Conservation (phyloP, 208 protist species). For the Entamoeba nuttalli region DNA sequence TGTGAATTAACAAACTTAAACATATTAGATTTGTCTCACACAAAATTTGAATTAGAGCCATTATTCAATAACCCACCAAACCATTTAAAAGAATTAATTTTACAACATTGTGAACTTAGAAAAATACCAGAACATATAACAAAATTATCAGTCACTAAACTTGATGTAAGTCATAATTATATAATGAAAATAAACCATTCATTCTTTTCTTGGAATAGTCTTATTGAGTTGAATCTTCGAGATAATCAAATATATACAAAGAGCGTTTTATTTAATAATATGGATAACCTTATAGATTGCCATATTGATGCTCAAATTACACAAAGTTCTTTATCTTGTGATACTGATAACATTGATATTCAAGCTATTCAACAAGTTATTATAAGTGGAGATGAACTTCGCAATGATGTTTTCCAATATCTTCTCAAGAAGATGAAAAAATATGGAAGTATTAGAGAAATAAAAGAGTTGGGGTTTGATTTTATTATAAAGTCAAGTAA, state of each 20-base stretch:
- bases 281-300: not conserved
- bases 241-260: not conserved
- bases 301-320: not conserved
- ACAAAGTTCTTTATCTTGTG: too few species aligned
- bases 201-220: not conserved
- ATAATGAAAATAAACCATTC: not conserved
- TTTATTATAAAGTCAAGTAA: not conserved
- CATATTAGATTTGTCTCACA: not conserved
- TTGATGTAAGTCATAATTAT: not conserved
- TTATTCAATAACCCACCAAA: not conserved
- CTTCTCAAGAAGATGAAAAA: not conserved
- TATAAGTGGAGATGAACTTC: not conserved
- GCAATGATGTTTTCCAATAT: not conserved
- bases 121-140: not conserved
- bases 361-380: not conserved
- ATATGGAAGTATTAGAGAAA: not conserved
- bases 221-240: not conserved
- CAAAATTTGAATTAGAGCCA: not conserved
- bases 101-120: not conserved
- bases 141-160: not conserved
- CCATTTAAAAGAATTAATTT: not conserved
- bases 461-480: not conserved
- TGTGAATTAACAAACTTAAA: not conserved
- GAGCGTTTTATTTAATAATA: not conserved
- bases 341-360: too few species aligned